phyloP scores from a whole-genome alignment of 805 yeast genomes.

The Priceomyces haplophilus region DNA sequence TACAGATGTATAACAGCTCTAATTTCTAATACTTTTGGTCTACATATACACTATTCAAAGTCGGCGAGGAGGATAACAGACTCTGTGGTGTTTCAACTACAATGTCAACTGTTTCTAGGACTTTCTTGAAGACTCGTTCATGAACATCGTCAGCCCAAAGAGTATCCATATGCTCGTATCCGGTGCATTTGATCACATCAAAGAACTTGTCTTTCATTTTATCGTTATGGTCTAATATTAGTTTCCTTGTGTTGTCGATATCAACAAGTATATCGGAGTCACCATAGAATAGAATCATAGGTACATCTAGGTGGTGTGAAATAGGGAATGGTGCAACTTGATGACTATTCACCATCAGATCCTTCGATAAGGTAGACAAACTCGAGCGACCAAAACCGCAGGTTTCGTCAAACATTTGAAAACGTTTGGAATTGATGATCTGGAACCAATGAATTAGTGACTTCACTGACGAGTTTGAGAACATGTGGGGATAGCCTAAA shows the following conservation, averaged over 20 bases:
- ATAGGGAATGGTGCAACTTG: slow-evolving; percentile 28
- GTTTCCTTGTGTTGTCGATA: slow-evolving; percentile 19
- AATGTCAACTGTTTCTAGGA: slow-evolving; percentile 11
- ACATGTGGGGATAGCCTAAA: slow-evolving; percentile 31
- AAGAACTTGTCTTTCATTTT: slow-evolving; percentile 19
- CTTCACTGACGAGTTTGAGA: slow-evolving; percentile 27
- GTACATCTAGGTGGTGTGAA: slow-evolving; percentile 26
- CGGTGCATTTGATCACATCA: slow-evolving; percentile 18
- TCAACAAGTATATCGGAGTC: slow-evolving; percentile 28
- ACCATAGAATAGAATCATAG: slow-evolving; percentile 28
- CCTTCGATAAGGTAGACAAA: slow-evolving; percentile 16
- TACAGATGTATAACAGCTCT: no score
- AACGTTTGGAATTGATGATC: slow-evolving; percentile 25
- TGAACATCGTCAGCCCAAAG: slow-evolving; percentile 27
- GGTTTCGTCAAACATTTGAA: slow-evolving; percentile 34
- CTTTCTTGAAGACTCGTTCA: slow-evolving; percentile 22
- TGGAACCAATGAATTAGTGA: slow-evolving; percentile 32
- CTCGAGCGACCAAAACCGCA: slow-evolving; percentile 20
- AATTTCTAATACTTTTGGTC: background rate
- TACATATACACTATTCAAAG: background rate
- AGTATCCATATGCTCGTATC: slow-evolving; percentile 33
- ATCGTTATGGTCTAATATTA: slow-evolving; percentile 23
- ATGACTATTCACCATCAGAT: slow-evolving; percentile 15
- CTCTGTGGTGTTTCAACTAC: background rate
- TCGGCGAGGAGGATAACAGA: slow-evolving; percentile 1